Evolutionary conservation across 345 rosid genomes (phyloP).

Genomic region (Gossypium sturtianum): DNA sequence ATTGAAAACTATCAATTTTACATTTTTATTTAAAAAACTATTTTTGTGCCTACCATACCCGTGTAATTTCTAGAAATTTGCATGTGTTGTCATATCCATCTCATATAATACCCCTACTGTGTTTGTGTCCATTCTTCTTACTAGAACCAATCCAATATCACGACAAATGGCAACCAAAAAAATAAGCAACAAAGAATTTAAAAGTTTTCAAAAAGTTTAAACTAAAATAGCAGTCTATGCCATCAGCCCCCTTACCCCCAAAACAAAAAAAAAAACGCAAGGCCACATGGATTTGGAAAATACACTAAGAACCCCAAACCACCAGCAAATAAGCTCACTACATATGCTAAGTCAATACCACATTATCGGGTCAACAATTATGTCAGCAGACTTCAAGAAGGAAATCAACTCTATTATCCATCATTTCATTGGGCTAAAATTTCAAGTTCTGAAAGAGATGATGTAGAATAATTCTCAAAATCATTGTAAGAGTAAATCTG

Average conservation of each 20-base stretch:
- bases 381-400: background rate
- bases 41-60: background rate
- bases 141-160: background rate
- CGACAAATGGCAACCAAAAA: background rate
- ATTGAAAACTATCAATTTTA: background rate
- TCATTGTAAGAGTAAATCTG: background rate
- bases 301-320: background rate
- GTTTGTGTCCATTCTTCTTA: too few species aligned
- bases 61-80: background rate
- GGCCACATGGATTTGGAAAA: background rate
- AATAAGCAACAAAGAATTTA: background rate
- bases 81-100: background rate
- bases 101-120: background rate
- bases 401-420: background rate
- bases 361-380: background rate
- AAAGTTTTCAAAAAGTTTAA: background rate
- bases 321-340: background rate
- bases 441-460: background rate
- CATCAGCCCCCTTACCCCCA: background rate
- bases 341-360: background rate
- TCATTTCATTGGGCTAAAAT: background rate
- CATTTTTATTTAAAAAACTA: background rate
- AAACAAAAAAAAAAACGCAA: background rate
- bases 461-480: background rate
- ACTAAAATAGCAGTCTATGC: background rate